These are phyloP conservation scores for Piper betle DNA, from an alignment of 164 flowering plant genomes.

Conservation along the genomic window DNA sequence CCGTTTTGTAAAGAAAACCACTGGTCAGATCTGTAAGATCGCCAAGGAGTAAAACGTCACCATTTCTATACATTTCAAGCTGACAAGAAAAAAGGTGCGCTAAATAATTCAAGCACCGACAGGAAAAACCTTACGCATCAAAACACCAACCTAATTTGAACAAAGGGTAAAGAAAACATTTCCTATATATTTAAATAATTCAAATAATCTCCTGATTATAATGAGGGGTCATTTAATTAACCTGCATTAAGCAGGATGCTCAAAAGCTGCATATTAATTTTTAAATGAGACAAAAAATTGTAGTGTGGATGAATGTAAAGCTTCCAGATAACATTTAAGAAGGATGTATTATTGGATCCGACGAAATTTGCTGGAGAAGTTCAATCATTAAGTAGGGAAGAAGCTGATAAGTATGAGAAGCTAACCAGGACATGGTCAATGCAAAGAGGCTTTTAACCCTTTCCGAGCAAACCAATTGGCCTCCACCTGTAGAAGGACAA, in stretches of 20 bases:
- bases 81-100: constrained; percentile 15
- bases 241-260: no score
- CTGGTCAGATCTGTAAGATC: no score
- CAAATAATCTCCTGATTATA: no score
- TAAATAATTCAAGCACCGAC: not conserved
- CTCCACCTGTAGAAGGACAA: constrained; percentile 2
- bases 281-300: no score
- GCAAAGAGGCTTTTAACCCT: constrained; percentile 72
- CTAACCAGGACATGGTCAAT: constrained; percentile 70
- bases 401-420: not conserved
- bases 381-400: not conserved
- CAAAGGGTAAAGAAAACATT: not conserved
- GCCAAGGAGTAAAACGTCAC: constrained; percentile 33
- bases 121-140: not conserved
- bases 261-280: no score
- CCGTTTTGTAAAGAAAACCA: constrained; percentile 37
- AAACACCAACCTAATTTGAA: not conserved
- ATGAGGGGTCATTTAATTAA: no score
- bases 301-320: no score
- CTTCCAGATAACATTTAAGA: no score
- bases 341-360: no score
- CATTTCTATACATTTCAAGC: constrained; percentile 68
- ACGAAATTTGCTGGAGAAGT: no score
- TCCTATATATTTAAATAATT: no score
- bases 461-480: constrained; percentile 52